phyloP scores from a whole-genome alignment of 495 filamentous ascomycete species.

The Penicillium maclennaniae region DNA sequence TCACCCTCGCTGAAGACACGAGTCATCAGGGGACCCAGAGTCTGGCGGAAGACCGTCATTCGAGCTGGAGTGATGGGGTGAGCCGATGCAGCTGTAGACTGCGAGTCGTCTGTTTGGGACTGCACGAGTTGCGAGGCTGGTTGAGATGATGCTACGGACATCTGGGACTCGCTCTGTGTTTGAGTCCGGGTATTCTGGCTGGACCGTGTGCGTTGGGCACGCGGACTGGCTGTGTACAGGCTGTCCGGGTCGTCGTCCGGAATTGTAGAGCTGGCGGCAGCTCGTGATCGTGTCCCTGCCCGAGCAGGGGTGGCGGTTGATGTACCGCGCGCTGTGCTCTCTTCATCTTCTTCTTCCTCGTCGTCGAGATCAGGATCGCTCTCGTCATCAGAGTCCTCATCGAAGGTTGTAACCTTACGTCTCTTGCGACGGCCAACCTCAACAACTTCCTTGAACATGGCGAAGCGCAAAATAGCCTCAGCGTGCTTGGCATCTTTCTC shows the following conservation, averaged over 20 bases:
- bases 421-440: slow-evolving; percentile 80
- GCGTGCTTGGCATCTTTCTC: slow-evolving; percentile 85
- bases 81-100: slow-evolving; percentile 37
- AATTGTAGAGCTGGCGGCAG: slow-evolving; percentile 30
- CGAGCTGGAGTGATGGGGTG: slow-evolving; percentile 58
- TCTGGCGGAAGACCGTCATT: slow-evolving; percentile 68
- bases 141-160: slow-evolving; percentile 62
- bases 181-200: slow-evolving; percentile 38
- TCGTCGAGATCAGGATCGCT: slow-evolving; percentile 39
- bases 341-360: slow-evolving; percentile 34
- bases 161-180: slow-evolving; percentile 52
- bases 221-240: slow-evolving; percentile 55
- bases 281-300: slow-evolving; percentile 42
- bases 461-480: slow-evolving; percentile 88
- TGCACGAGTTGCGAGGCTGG: slow-evolving; percentile 63
- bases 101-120: slow-evolving; percentile 52
- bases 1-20: slow-evolving; percentile 73
- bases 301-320: slow-evolving; percentile 35
- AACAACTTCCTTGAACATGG: slow-evolving; percentile 95
- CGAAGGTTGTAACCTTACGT: slow-evolving; percentile 50
- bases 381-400: slow-evolving; percentile 47
- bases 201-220: slow-evolving; percentile 43
- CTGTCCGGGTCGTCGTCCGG: slow-evolving; percentile 43
- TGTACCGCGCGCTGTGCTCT: slow-evolving; percentile 27
- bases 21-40: slow-evolving; percentile 74